Evolutionary conservation across 2,329 filamentous ascomycete species (phyloP).

Genomic region (Hypoxylon sp.): DNA sequence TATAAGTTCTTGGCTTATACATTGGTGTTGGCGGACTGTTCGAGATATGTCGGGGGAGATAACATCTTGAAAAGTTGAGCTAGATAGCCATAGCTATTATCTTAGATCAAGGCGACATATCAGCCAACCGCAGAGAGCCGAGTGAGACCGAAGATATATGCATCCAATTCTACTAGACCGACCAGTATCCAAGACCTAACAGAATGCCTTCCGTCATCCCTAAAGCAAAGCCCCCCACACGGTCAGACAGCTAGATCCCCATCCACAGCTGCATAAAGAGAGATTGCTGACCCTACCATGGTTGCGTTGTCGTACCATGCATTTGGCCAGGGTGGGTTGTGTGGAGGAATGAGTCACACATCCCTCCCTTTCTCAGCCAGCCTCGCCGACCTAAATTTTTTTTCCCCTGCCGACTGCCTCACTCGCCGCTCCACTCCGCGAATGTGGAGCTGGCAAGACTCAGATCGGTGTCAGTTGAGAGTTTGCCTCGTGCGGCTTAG

Average conservation of each 20-base stretch:
- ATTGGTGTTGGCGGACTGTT: too few relatives aligned
- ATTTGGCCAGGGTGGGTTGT: conserved; percentile 5
- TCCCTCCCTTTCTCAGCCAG: conserved; percentile 14
- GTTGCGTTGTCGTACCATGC: conserved; percentile 5
- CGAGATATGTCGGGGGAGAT: too few relatives aligned
- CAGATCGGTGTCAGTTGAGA: not conserved
- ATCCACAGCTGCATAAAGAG: conserved; percentile 22
- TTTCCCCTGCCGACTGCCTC: too few relatives aligned
- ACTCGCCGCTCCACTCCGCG: too few relatives aligned
- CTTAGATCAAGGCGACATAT: too few relatives aligned
- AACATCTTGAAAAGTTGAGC: too few relatives aligned
- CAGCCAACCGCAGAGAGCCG: not conserved
- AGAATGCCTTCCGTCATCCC: not conserved
- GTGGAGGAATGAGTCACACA: conserved; percentile 30
- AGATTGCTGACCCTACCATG: conserved; percentile 27
- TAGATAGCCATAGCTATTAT: too few relatives aligned
- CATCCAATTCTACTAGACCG: not conserved
- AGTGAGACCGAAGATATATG: not conserved
- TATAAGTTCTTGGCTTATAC: too few relatives aligned
- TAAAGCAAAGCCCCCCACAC: conserved; percentile 2
- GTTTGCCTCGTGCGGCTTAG: conserved; percentile 3
- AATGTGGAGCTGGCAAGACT: not conserved
- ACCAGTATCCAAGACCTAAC: not conserved
- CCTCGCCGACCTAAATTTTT: too few relatives aligned
- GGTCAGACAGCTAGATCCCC: too few relatives aligned